Percentiles rank a stretch among this genome's conserved stretches.
Conservation (phyloP, 495 filamentous ascomycete species). For the Penicillium bovifimosum region DNA sequence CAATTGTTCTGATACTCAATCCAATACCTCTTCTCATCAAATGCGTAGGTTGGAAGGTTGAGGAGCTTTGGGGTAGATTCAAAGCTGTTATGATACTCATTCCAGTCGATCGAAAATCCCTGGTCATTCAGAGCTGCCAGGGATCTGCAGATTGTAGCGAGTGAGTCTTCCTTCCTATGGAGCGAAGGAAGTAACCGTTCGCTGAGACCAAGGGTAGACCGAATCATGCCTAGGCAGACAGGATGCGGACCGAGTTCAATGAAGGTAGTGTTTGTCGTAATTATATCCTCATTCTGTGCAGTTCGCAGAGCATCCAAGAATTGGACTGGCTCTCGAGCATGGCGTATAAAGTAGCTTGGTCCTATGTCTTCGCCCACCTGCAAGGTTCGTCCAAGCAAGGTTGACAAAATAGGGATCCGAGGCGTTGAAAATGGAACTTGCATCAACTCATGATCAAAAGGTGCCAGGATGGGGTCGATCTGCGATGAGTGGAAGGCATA, state of each 20-base stretch:
- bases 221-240: background rate
- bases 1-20: constrained; percentile 29
- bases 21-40: constrained; percentile 35
- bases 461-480: background rate
- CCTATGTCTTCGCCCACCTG: background rate
- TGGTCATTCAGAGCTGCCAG: background rate
- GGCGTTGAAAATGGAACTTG: background rate
- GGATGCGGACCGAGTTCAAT: background rate
- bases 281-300: background rate
- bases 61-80: constrained; percentile 44
- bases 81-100: constrained; percentile 61
- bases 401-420: background rate
- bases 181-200: background rate
- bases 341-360: background rate
- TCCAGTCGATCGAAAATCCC: constrained; percentile 57
- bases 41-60: constrained; percentile 57
- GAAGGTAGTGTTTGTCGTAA: background rate
- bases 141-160: background rate
- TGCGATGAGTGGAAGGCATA: background rate
- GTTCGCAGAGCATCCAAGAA: background rate
- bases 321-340: background rate
- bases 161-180: background rate
- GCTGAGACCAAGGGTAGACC: background rate
- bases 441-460: background rate
- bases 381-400: background rate